Evolutionary conservation across 495 filamentous ascomycete genomes (phyloP).

Genomic region (Chaetomidium leptoderma): DNA sequence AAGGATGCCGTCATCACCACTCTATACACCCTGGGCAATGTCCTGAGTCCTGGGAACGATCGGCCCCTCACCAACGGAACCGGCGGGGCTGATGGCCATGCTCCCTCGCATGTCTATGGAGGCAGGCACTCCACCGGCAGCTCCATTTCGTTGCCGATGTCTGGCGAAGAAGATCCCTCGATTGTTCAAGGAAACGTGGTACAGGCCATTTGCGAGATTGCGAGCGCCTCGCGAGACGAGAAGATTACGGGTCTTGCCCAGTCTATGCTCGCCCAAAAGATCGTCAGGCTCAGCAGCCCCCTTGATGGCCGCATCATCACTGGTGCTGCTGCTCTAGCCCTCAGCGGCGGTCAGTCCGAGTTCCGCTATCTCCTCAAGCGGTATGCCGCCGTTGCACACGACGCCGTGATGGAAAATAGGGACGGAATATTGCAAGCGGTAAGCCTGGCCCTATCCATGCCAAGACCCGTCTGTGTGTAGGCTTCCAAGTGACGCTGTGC

Average conservation of each 20-base stretch:
- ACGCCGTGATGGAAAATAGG: slow-evolving; percentile 64
- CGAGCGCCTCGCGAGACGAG: slow-evolving; percentile 71
- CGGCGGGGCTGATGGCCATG: slow-evolving; percentile 36
- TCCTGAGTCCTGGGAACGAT: slow-evolving; percentile 67
- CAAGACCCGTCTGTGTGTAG: slow-evolving; percentile 19
- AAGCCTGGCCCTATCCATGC: slow-evolving; percentile 39
- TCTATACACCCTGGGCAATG: slow-evolving; percentile 89
- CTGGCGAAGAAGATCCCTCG: slow-evolving; percentile 67
- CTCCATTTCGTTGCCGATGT: slow-evolving; percentile 66
- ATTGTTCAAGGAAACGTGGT: slow-evolving; percentile 74
- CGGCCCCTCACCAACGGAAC: slow-evolving; percentile 34
- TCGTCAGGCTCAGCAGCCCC: slow-evolving; percentile 69
- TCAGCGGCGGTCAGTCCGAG: slow-evolving; percentile 68
- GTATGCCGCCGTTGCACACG: slow-evolving; percentile 66
- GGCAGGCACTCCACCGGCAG: slow-evolving; percentile 64
- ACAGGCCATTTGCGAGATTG: slow-evolving; percentile 83
- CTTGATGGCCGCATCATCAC: slow-evolving; percentile 80
- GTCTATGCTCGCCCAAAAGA: slow-evolving; percentile 91
- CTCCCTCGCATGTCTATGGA: slow-evolving; percentile 43
- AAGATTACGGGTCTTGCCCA: slow-evolving; percentile 94
- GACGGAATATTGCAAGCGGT: slow-evolving; percentile 57
- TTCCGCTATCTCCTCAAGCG: slow-evolving; percentile 81
- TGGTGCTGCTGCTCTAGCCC: slow-evolving; percentile 72
- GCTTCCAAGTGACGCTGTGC: background rate
- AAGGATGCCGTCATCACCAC: slow-evolving; percentile 93